These are phyloP conservation scores for Podila horticola DNA, from an alignment of 192 early-diverging fungal genomes.

Conservation along the genomic window DNA sequence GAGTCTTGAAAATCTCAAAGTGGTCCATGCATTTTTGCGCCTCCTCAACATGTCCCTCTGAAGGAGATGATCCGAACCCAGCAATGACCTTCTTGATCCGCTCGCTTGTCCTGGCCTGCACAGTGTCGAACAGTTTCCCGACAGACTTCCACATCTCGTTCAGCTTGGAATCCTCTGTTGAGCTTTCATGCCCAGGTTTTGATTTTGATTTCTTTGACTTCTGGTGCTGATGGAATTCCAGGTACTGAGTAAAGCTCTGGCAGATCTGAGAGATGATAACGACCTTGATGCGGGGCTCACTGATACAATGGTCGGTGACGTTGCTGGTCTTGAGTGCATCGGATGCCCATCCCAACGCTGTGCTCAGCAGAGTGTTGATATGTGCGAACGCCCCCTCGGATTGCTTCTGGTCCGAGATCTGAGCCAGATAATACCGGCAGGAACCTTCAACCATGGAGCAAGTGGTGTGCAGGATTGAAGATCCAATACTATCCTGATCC, in stretches of 20 bases:
- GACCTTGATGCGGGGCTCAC: slow-evolving; percentile 14
- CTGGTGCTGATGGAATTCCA: slow-evolving; percentile 15
- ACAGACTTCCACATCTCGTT: neutral
- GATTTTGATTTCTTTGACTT: slow-evolving; percentile 17
- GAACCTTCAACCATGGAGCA: slow-evolving; percentile 17
- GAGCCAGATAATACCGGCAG: slow-evolving; percentile 27
- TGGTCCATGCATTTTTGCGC: slow-evolving; percentile 35
- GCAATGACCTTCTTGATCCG: slow-evolving; percentile 18
- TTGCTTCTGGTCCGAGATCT: slow-evolving; percentile 11
- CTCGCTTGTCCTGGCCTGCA: slow-evolving; percentile 4
- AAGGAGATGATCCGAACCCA: neutral
- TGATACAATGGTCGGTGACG: neutral
- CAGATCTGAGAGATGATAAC: slow-evolving; percentile 23
- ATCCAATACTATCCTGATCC: slow-evolving; percentile 20
- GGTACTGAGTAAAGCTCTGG: slow-evolving; percentile 21
- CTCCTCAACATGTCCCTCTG: neutral
- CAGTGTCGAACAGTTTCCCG: slow-evolving; percentile 4
- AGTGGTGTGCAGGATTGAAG: slow-evolving; percentile 20
- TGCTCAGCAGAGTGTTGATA: slow-evolving; percentile 12
- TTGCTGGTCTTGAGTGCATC: slow-evolving; percentile 7
- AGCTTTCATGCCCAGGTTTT: slow-evolving; percentile 2
- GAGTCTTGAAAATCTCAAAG: slow-evolving; percentile 28
- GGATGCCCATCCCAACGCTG: neutral
- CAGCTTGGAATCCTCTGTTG: neutral
- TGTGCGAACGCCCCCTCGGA: slow-evolving; percentile 13